phyloP scores from a whole-genome alignment of 352 stramenopile species.

The Phytopythium ostracodes region DNA sequence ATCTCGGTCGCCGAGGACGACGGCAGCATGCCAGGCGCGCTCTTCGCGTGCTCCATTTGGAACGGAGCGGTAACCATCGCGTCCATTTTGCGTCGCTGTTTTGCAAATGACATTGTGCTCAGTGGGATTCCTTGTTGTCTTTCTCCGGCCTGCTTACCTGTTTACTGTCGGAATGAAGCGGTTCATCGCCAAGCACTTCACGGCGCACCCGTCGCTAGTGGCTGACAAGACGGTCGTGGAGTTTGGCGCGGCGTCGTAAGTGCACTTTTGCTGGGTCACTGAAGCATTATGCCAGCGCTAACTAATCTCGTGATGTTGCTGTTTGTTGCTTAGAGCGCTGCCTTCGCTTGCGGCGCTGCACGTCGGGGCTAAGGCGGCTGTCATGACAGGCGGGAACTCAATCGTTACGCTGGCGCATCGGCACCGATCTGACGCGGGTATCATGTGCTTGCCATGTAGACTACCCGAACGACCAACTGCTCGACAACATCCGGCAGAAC shows the following conservation, averaged over 20 bases:
- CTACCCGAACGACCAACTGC: conserved; percentile 40
- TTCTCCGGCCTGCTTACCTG: too few species aligned
- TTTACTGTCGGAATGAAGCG: conserved; percentile 17
- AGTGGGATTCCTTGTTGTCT: too few species aligned
- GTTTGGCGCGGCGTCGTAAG: conserved; percentile 51
- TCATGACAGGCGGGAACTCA: conserved; percentile 34
- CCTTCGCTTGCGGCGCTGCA: conserved; percentile 46
- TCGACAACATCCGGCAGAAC: conserved; percentile 43
- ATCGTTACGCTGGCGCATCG: not conserved
- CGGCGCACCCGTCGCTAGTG: conserved; percentile 26
- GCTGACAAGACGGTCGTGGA: conserved; percentile 29
- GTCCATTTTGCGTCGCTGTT: not conserved
- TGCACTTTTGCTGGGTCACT: too few species aligned
- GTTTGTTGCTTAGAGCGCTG: conserved; percentile 30
- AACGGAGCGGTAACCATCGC: conserved; percentile 29
- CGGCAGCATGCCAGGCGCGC: conserved; percentile 38
- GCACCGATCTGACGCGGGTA: not conserved
- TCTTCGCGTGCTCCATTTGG: conserved; percentile 48
- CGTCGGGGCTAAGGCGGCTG: conserved; percentile 25
- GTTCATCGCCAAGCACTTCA: conserved; percentile 42
- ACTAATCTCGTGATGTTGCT: not conserved
- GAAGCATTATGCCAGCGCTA: too few species aligned
- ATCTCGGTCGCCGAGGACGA: conserved; percentile 46
- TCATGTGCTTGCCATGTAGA: conserved; percentile 17
- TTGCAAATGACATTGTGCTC: too few species aligned